phyloP scores from a whole-genome alignment of 1,139 yeast species.

The Geotrichum bryndzae region DNA sequence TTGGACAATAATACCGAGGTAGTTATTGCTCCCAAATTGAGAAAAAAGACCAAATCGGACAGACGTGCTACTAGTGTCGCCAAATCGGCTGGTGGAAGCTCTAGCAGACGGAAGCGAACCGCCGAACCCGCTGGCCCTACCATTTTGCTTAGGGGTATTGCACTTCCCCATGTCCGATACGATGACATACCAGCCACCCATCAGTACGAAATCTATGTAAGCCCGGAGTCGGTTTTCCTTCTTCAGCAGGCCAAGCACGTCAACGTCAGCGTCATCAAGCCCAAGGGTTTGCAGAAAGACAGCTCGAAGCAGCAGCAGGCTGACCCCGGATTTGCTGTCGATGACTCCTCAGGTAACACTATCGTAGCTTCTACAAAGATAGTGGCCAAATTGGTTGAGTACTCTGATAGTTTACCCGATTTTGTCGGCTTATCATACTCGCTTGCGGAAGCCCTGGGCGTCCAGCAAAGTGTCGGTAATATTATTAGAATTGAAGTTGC shows the following conservation, averaged over 20 bases:
- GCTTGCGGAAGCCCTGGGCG: conserved; percentile 54
- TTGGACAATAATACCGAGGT: conserved; percentile 72
- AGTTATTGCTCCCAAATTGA: conserved; percentile 72
- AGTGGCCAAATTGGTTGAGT: conserved; percentile 49
- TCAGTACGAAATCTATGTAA: conserved; percentile 43
- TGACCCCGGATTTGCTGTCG: conserved; percentile 15
- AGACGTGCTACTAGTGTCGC: conserved; percentile 20
- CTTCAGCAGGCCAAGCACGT: conserved; percentile 45
- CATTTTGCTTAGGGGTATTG: conserved; percentile 48
- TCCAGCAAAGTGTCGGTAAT: conserved; percentile 46
- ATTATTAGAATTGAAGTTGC: conserved; percentile 52
- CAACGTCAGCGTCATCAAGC: conserved; percentile 48
- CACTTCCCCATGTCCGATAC: conserved; percentile 45
- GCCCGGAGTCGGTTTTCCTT: conserved; percentile 36
- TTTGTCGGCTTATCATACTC: conserved; percentile 53
- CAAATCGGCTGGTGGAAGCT: conserved; percentile 24
- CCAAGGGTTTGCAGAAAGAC: conserved; percentile 21
- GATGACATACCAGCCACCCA: conserved; percentile 14
- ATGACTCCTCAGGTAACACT: conserved; percentile 14
- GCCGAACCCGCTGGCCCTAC: conserved; percentile 32
- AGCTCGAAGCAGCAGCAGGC: background rate
- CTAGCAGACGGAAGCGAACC: conserved; percentile 14
- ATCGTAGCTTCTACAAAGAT: conserved; percentile 39
- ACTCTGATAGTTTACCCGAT: conserved; percentile 38
- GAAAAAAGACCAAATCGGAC: conserved; percentile 34